Evolutionary conservation across 2,329 filamentous ascomycete species (phyloP), one percentile per base, ranked within the genome.

Genomic region (Alternaria hordeiaustralica): DNA sequence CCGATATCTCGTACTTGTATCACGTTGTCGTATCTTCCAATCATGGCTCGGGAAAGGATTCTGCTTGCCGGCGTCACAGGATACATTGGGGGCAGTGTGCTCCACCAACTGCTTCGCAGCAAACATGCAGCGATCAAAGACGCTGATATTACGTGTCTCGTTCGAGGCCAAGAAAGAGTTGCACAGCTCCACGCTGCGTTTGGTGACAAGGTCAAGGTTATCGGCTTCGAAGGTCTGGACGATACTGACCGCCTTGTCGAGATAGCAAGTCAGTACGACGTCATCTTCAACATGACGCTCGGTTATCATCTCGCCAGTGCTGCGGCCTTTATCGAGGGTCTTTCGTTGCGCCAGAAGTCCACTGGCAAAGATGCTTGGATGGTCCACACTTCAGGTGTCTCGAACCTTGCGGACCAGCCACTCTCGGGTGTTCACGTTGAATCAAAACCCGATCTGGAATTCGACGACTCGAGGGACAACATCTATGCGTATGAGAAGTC

Each of bases 331-430:
- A 30, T 45, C 41, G 28, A 55, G 10, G 41, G 53, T 36, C 18
- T 55, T 18, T 55, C 11, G n/a, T 12, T 45, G 13, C 53, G 53
- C 23, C 36, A 43, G 5, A 28, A 28, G 25, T 26, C 41, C 41
- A 55, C 53, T 20, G 53, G 53, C 23, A 55, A 25, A 55, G 36
- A 55, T 18, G 41, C 20, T 21, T 55, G 53, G 53, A 45, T 55
- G 53, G 53, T 55, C 36, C 53, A 55, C 25, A 55, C 53, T 45
- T 55, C 53, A 41, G 53, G 53, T 21, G 53, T 55, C 13, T 55
- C 53, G 18, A 45, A 55, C 21, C 53, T 55, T 44, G 53, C 53
- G 20, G 41, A 55, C 11, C 53, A 45, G 20, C 41, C 41, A 28
- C 53, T 55, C 13, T 46, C 53, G 7, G 53, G 53, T n/a, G n/a